Evolutionary conservation across 2,329 filamentous ascomycete genomes (phyloP), one percentile per base, ranked within the genome.

Genomic region (Xylaria sp.): DNA sequence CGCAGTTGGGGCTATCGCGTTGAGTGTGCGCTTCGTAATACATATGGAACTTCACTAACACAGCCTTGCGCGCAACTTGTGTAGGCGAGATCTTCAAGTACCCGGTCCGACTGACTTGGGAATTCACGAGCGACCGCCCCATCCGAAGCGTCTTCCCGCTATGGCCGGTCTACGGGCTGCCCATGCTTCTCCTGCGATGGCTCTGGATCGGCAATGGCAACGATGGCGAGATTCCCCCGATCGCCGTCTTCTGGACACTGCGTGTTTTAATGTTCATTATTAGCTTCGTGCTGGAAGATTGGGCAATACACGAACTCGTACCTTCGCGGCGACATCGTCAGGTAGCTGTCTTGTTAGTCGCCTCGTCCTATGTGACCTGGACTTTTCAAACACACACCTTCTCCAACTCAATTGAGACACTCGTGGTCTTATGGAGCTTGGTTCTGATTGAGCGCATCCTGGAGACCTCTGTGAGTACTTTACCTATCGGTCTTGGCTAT

Each of bases 341-440:
- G 74, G 84, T 91, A 64, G 93, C 94, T 9, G 88, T 97, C 53
- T 85, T 97, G 54, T 86, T 99, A 65, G 92, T 98, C 69, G 94
- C 95, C 54, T 98, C 95, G 32, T 98, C 94, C 30, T 99, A 98
- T 81, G 95, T 98, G 74, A 99, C 96, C 56, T 99, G 96, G 95
- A 98, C 95, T 53, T 97, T 95, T 82, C 96, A 99, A 82, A 96
- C 93, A 19, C 96, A 99, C 81, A 98, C 96, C 12, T 98, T 99
- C 80, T 98, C 95, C 71, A 99, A 99, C 82, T 97, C 95, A 69
- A 88, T 98, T 73, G 96, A 99, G 83, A 98, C 96, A 2, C 84
- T 99, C 74, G 87, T 95, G 59, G 94, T 99, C 60, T 88, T 93
- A 62, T 99, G 96, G 96, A 94, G 92, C 76, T 82, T 99, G 79